Percentiles rank a stretch among this genome's conserved stretches.
These are phyloP conservation scores for Scutellaria galericulata DNA, from an alignment of 257 asterid genomes.

Conservation along the genomic window DNA sequence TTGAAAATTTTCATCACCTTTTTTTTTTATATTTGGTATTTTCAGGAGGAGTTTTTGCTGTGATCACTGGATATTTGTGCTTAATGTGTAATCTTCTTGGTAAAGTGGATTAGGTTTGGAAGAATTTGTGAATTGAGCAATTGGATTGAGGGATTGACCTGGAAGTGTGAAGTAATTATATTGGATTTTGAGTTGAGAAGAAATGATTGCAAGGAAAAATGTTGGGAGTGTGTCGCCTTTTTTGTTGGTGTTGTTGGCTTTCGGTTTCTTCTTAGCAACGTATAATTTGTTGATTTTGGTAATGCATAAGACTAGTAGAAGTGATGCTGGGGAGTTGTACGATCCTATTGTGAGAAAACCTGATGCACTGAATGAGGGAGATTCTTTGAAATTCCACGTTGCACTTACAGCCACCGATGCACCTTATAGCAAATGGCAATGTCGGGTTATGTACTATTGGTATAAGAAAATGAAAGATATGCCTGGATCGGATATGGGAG, in stretches of 20 bases:
- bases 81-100: conserved; percentile 39
- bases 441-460: conserved; percentile 97
- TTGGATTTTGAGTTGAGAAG: conserved; percentile 25
- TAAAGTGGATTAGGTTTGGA: conserved; percentile 26
- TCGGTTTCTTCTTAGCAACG: conserved; percentile 82
- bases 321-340: conserved; percentile 46
- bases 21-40: background rate
- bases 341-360: conserved; percentile 65
- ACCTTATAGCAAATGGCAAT: conserved; percentile 92
- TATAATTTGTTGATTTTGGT: conserved; percentile 77
- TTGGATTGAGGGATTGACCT: conserved; percentile 31
- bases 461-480: conserved; percentile 74
- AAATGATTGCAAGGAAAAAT: conserved; percentile 65
- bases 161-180: background rate
- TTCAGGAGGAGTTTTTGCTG: conserved; percentile 35
- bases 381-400: conserved; percentile 68
- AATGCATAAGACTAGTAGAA: conserved; percentile 52
- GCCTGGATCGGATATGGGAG: conserved; percentile 96
- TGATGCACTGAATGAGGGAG: conserved; percentile 37
- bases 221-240: conserved; percentile 74
- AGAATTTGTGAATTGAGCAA: conserved; percentile 24
- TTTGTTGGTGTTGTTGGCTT: conserved; percentile 64
- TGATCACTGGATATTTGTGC: conserved; percentile 34
- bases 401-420: conserved; percentile 92
- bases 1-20: conserved; percentile 20